Evolutionary conservation across 257 asterid species (phyloP).

Genomic region (Henckelia pumila): DNA sequence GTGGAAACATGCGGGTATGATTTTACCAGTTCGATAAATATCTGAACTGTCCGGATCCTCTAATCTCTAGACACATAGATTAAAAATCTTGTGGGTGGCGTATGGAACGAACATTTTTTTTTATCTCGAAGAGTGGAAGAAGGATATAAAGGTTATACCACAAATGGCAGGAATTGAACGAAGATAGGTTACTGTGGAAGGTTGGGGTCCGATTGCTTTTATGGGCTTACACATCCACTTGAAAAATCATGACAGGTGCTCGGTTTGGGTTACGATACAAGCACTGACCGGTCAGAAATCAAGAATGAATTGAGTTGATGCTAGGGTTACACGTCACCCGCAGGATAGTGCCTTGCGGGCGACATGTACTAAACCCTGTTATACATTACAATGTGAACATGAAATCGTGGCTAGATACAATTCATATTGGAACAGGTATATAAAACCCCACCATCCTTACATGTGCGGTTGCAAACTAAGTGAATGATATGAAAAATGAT

Average conservation of each 20-base stretch:
- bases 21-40: constrained; percentile 94
- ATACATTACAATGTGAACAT: constrained; percentile 93
- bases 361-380: too few species aligned
- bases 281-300: constrained; percentile 68
- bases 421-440: constrained; percentile 79
- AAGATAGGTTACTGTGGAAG: constrained; percentile 92
- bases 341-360: too few species aligned
- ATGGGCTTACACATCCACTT: constrained; percentile 91
- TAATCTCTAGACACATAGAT: constrained; percentile 76
- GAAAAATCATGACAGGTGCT: constrained; percentile 99
- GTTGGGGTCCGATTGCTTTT: constrained; percentile 96
- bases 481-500: too few species aligned
- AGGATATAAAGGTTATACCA: constrained; percentile 95
- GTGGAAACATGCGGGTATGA: constrained; percentile 98
- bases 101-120: constrained; percentile 98
- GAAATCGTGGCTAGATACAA: constrained; percentile 97
- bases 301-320: too few species aligned
- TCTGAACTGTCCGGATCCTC: constrained; percentile 90
- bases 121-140: constrained; percentile 85
- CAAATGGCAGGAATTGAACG: constrained; percentile 95
- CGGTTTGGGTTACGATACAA: constrained; percentile 91
- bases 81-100: constrained; percentile 99
- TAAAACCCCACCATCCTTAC: constrained; percentile 77
- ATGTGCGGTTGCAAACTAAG: constrained; percentile 68
- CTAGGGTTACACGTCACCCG: too few species aligned